Evolutionary conservation across 1,139 yeast genomes (phyloP), one percentile per base, ranked within the genome.

Genomic region (Geotrichum bryndzae): DNA sequence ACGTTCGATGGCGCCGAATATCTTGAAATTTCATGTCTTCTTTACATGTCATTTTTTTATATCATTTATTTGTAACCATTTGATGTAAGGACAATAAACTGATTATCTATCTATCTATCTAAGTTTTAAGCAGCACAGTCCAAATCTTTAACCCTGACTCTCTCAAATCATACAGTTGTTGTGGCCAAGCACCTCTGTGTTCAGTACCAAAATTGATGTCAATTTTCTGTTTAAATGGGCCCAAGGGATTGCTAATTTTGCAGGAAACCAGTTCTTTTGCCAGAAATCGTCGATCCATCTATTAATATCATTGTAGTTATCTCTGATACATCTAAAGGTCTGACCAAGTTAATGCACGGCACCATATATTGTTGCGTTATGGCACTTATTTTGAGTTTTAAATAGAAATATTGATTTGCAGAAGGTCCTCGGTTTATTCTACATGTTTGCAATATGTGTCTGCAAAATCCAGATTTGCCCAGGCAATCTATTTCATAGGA

Each of bases 401-500:
- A 72, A 67, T 8, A 55, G 63, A 25, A 56, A 59, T 3, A 60
- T 60, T 15, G 67, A 71, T 56, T 58, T 58, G 13, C 56, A 61
- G 10, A 61, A 60, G 53, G 74, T 77, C 3, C 65, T 72, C 29
- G 73, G 71, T 8, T 65, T 65, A 51, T 74, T 72, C 59, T n/a
- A n/a, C n/a, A n/a, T n/a, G n/a, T n/a, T n/a, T n/a, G n/a, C n/a
- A n/a, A n/a, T 64, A 69, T 52, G 57, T 53, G n/a, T 71, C 78
- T 0, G 74, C 76, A 4, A 69, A 72, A 58, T 63, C 65, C 38
- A 75, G 75, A 29, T 72, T 68, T 56, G 65, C 72, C 27, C 66
- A 79, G 29, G 75, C 77, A 0, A 68, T 74, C 64, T 76, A 74
- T 63, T 66, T 78, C 10, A 67, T 76, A 25, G 78, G 76, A 2